A percentile compares a stretch with the other conserved stretches of the same genome.
Conservation (phyloP, 495 filamentous ascomycete genomes). For the Penicillium maclennaniae region DNA sequence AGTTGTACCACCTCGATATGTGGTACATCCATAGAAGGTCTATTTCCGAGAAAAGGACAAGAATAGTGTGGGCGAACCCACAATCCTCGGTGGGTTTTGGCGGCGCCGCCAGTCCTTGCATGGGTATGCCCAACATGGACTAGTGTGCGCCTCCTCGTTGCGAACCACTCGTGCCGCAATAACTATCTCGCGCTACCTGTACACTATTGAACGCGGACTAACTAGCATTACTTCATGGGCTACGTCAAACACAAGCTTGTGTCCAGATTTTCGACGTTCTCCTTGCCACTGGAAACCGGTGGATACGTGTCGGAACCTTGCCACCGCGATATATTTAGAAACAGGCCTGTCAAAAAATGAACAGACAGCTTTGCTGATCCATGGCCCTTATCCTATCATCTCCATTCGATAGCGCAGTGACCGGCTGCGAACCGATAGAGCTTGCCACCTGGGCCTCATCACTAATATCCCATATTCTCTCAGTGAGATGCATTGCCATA, state of each 20-base stretch:
- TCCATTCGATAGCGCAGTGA: conserved; percentile 1
- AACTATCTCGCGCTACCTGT: not conserved
- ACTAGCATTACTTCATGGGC: not conserved
- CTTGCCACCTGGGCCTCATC: conserved; percentile 5
- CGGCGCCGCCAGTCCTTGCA: conserved; percentile 7
- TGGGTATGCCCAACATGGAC: conserved; percentile 4
- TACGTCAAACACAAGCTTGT: conserved; percentile 4
- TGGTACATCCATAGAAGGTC: not conserved
- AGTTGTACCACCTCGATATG: not conserved
- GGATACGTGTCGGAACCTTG: not conserved
- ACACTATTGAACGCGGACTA: not conserved
- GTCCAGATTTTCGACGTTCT: not conserved
- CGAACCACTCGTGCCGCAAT: not conserved
- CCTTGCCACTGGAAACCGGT: not conserved
- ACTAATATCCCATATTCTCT: conserved; percentile 22
- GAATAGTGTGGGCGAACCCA: not conserved
- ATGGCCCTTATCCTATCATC: conserved; percentile 16
- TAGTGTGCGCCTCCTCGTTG: conserved; percentile 3
- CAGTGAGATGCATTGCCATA: conserved; percentile 24
- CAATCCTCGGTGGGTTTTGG: not conserved
- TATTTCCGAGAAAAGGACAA: not conserved
- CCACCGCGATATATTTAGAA: not conserved
- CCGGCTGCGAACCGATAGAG: not conserved
- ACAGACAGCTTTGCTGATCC: conserved; percentile 21
- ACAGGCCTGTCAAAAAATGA: conserved; percentile 20